A percentile compares a stretch with the other conserved stretches of the same genome.
These are phyloP conservation scores for Phytomonas serpens DNA, from an alignment of 208 protist genomes.

Conservation along the genomic window DNA sequence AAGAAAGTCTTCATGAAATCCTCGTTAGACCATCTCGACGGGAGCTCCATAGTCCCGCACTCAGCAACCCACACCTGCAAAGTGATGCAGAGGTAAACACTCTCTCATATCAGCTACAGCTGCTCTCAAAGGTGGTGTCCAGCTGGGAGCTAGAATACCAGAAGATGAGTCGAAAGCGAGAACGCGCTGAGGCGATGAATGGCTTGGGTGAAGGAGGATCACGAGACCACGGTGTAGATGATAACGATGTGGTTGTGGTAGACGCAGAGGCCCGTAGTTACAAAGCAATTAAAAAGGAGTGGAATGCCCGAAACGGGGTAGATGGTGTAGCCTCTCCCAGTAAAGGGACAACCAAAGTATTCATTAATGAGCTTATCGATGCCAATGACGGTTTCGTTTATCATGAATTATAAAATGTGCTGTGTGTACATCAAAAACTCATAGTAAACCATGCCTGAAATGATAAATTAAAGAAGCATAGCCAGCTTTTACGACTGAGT, in stretches of 20 bases:
- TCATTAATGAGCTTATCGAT: constrained; percentile 49
- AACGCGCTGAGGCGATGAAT: constrained; percentile 2
- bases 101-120: constrained; percentile 55
- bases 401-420: constrained; percentile 49
- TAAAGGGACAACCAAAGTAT: constrained; percentile 1
- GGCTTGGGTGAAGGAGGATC: not conserved
- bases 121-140: constrained; percentile 73
- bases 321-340: not conserved
- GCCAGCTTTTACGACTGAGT: not conserved
- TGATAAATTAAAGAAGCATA: not conserved
- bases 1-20: constrained; percentile 41
- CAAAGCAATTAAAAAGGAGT: constrained; percentile 62
- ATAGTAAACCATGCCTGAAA: not conserved
- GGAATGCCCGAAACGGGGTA: constrained; percentile 4
- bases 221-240: constrained; percentile 14
- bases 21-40: constrained; percentile 20
- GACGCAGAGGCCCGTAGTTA: constrained; percentile 20
- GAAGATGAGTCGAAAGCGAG: constrained; percentile 23
- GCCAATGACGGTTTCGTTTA: constrained; percentile 78
- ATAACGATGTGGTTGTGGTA: constrained; percentile 30
- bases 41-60: not conserved
- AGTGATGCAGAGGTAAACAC: constrained; percentile 13
- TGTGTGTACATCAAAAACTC: not conserved
- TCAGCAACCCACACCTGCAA: not conserved
- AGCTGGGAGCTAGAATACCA: constrained; percentile 79